Conservation (phyloP, 805 yeast genomes). For the Metschnikowia bowlesiae region DNA sequence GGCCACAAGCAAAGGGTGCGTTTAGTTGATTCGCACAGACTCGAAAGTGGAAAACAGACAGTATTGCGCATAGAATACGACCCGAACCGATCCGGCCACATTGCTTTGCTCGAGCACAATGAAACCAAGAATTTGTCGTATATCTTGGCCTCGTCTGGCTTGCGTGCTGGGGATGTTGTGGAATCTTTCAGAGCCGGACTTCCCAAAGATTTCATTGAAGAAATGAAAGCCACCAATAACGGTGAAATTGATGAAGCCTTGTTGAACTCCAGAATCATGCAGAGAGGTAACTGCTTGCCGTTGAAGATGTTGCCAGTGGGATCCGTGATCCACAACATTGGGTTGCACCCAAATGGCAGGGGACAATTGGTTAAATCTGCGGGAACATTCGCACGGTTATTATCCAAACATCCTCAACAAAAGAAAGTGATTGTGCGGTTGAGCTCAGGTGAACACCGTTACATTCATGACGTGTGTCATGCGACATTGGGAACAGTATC, state of each 20-base stretch:
- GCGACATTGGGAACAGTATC: conserved; percentile 94
- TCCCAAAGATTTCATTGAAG: conserved; percentile 65
- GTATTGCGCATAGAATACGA: conserved; percentile 92
- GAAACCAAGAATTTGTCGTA: conserved; percentile 64
- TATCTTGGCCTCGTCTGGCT: conserved; percentile 86
- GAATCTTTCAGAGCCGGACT: conserved; percentile 89
- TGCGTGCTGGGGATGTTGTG: conserved; percentile 87
- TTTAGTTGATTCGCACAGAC: conserved; percentile 70
- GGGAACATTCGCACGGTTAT: conserved; percentile 86
- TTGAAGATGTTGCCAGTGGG: conserved; percentile 93
- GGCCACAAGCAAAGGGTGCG: conserved; percentile 90
- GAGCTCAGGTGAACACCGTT: conserved; percentile 92
- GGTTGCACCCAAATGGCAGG: conserved; percentile 63
- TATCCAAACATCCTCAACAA: conserved; percentile 70
- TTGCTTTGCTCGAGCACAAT: conserved; percentile 73
- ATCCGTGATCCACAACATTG: conserved; percentile 81
- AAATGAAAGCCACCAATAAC: conserved; percentile 61
- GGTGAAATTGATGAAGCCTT: conserved; percentile 91
- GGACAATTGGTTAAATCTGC: conserved; percentile 92
- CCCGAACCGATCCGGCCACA: conserved; percentile 90
- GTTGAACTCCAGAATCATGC: conserved; percentile 78
- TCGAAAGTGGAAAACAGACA: conserved; percentile 62
- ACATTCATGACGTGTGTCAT: conserved; percentile 77
- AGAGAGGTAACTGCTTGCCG: conserved; percentile 93
- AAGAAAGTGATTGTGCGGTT: conserved; percentile 73